Evolutionary conservation across 1,139 yeast genomes (phyloP), one percentile per base, ranked within the genome.

Genomic region (Pichiaceae sp.): DNA sequence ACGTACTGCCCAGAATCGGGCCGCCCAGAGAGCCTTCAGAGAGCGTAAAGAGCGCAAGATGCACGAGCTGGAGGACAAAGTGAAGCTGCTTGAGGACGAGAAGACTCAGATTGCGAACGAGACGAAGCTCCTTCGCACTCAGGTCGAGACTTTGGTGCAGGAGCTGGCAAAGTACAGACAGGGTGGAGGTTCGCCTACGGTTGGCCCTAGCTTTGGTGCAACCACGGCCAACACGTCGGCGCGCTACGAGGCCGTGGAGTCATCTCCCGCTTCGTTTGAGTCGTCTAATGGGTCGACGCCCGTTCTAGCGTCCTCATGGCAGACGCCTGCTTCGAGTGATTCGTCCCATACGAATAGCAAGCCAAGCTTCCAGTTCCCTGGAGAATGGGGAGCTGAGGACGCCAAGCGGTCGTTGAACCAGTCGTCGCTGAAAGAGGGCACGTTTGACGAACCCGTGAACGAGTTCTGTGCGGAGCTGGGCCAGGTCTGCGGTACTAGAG

Each of bases 1-100:
- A 66, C 70, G 98, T 49, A 86, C 95, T 17, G 97, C 96, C 1
- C 98, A 91, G 62, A 91, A 91, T 59, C 71, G 98, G 53, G 96
- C 96, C 6, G 98, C 98, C 17, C 98, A 91, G 61, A 69, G 97
- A 40, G 97, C 97, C 8, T 91, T 87, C 60, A 69, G 98, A 43
- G 97, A 91, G 59, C 74, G 98, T 45, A 91, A 91, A 59, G 97
- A 91, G 57, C 70, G 70, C 39, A 86, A 83, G 53, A 72, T 91
- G 78, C 74, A 78, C 53, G 96, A 87, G 44, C 68, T 91, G 43
- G 96, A 89, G 56, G 80, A 78, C 38, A 78, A 83, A 48, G 94
- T 89, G 16, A 60, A 68, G 40, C 60, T 63, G 42, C 68, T 89
- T 46, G 96, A 89, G 59, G 72, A 72, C 44, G 82, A 79, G 48